Evolutionary conservation across 305 asterid genomes (phyloP), one percentile per base, ranked within the genome.

Genomic region (Fraxinus dipetala): DNA sequence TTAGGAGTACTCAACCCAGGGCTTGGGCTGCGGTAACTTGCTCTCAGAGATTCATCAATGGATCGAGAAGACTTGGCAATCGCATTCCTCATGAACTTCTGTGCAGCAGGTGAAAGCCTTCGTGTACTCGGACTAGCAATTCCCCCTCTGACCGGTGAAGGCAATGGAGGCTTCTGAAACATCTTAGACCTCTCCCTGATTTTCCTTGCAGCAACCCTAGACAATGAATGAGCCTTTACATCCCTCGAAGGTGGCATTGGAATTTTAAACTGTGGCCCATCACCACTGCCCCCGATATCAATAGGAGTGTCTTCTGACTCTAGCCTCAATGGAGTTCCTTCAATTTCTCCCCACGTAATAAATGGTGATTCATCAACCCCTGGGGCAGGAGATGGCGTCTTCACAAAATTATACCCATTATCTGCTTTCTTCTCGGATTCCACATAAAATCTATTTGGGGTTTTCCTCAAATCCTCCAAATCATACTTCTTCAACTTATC

Each of bases 311-410:
- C 99, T 89, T 96, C 99, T 10, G 92, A 77, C 83, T 96, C 99
- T 91, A 96, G 86, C 87, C 99, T 90, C 84, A 96, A 38, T 0
- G 99, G 99, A 0, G 98, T 96, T 59, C 98, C 99, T 82, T 96
- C 99, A 79, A 96, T 96, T 79, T 96, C 99, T 75, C 99, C 98
- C 99, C 99, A 96, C 0, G 99, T 96, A 73, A 94, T 91, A 78
- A 96, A 90, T 0, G 98, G 99, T 0, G 99, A 96, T 82, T 89
- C 98, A 38, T 96, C 98, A 43, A 82, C 89, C 84, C 98, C 98
- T 0, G 99, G 98, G 8, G 92, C 98, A 67, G 98, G 98, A 22
- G 98, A 96, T 0, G 99, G 99, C n/a, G 99, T 96, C 87, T 81
- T 93, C 81, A 94, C 98, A 83, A 90, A 95, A 78, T 85, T 91